These are phyloP conservation scores for Porpolomopsis calyptriformis DNA, from an alignment of 768 basidiomycete species.

Conservation along the genomic window DNA sequence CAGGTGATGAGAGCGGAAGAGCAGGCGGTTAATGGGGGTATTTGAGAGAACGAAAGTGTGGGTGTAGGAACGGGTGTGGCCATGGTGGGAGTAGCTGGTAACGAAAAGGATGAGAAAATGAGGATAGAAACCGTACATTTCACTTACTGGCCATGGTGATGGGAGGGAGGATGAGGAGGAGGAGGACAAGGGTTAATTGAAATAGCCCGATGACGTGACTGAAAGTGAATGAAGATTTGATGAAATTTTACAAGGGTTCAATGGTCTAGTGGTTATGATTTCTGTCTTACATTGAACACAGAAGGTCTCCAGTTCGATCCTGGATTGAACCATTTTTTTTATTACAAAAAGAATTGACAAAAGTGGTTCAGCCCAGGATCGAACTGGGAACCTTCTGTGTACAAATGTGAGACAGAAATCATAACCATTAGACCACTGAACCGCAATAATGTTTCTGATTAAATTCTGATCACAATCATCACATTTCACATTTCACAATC, in stretches of 20 bases:
- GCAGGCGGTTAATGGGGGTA: slow-evolving; percentile 20
- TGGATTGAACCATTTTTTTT: slow-evolving; percentile 35
- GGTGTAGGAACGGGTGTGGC: slow-evolving; percentile 8
- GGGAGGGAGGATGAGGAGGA: neutral
- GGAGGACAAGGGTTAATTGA: neutral
- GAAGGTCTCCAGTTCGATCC: slow-evolving; percentile 31
- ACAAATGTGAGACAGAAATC: slow-evolving; percentile 30
- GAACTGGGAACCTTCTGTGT: slow-evolving; percentile 30
- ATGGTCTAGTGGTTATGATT: slow-evolving; percentile 45
- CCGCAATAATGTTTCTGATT: slow-evolving; percentile 18
- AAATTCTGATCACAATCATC: neutral
- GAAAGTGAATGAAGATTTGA: neutral
- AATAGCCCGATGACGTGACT: neutral
- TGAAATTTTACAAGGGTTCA: slow-evolving; percentile 26
- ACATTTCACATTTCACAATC: neutral
- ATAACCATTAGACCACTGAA: slow-evolving; percentile 47
- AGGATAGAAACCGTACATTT: neutral
- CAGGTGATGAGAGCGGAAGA: slow-evolving; percentile 22
- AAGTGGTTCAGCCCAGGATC: slow-evolving; percentile 35
- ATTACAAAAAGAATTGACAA: no score
- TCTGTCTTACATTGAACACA: slow-evolving; percentile 27
- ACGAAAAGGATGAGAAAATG: neutral
- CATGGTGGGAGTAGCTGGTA: slow-evolving; percentile 1
- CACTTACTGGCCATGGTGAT: neutral
- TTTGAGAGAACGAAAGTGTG: slow-evolving; percentile 14